Evolutionary conservation across 495 filamentous ascomycete genomes (phyloP).

Genomic region (Penicillium cosmopolitanum): DNA sequence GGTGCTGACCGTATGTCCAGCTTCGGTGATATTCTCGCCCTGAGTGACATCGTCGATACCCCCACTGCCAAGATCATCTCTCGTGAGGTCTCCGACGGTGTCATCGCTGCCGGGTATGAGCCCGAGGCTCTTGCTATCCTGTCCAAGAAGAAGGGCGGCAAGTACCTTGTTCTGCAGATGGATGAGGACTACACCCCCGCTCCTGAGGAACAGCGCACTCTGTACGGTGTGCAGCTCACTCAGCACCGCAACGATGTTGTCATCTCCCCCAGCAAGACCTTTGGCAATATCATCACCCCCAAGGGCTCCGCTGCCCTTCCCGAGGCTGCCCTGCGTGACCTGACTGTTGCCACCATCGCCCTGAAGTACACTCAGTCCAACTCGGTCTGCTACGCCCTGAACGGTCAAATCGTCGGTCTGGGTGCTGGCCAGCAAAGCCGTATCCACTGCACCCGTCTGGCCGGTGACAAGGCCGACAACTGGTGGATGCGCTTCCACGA

Average conservation of each 20-base stretch:
- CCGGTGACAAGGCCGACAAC: constrained; percentile 98
- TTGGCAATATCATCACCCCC: constrained; percentile 80
- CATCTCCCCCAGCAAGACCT: constrained; percentile 80
- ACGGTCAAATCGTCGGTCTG: constrained; percentile 91
- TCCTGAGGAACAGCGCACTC: constrained; percentile 74
- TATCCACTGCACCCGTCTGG: constrained; percentile 96
- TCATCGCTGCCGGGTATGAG: constrained; percentile 87
- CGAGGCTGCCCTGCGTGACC: constrained; percentile 80
- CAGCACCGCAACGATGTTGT: constrained; percentile 92
- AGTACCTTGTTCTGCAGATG: constrained; percentile 95
- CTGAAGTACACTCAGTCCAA: constrained; percentile 99
- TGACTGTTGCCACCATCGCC: constrained; percentile 94
- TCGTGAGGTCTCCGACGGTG: constrained; percentile 94
- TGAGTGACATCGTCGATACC: constrained; percentile 86
- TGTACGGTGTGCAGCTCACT: constrained; percentile 83
- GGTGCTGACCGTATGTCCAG: constrained; percentile 97
- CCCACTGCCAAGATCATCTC: constrained; percentile 95
- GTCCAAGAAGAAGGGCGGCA: constrained; percentile 97
- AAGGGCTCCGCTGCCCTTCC: constrained; percentile 74
- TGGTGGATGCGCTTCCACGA: constrained; percentile 99
- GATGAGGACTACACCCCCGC: constrained; percentile 82
- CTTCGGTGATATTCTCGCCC: constrained; percentile 94
- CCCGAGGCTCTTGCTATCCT: constrained; percentile 86
- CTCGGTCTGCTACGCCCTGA: constrained; percentile 95
- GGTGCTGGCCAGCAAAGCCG: constrained; percentile 96